Base-by-base conservation (phyloP, 2,329 filamentous ascomycete species). In the Xenoacremonium recifei region DNA sequence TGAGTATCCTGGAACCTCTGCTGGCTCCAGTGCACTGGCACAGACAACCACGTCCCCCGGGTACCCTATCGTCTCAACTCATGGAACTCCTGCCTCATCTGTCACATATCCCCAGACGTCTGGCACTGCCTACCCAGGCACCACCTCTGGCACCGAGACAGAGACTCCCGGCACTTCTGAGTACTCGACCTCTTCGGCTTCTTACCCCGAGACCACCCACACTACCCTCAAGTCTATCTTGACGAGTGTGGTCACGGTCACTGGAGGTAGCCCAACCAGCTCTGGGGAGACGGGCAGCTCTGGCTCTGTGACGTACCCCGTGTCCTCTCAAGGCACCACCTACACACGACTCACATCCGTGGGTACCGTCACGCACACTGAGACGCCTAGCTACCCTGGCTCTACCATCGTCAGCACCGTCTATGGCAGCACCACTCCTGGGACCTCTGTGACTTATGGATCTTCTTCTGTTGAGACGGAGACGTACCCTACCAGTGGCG, bases 161-260 rank as follows among this genome's bases (percentile, higher is more conserved):
- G 15, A 32, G 29, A 16, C 15, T 16, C 16, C 32, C n/a, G 32
- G 32, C 13, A 13, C 35, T 11, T 17, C 13, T 17, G 9, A 5
- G 30, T 36, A 32, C 7, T 4, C 18, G 10, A 21, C 6, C 6
- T 32, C 37, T 17, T 40, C 35, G 6, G 23, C 15, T 2, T 35
- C 23, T 11, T 19, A 21, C 15, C 40, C 43, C 23, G 40, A 32
- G 15, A 47, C 44, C 6, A 37, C 35, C 18, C 16, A 27, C 9
- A 27, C 23, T 13, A 13, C n/a, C n/a, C n/a, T n/a, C n/a, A n/a
- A n/a, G n/a, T n/a, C n/a, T n/a, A n/a, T n/a, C n/a, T n/a, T n/a
- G n/a, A n/a, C n/a, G n/a, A n/a, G n/a, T n/a, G n/a, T n/a, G n/a
- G n/a, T n/a, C n/a, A n/a, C n/a, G n/a, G n/a, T n/a, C n/a, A n/a